A percentile compares a stretch with the other conserved stretches of the same genome.
Conservation (phyloP, 371 early-diverging fungal genomes). For the Mortierella sp. region DNA sequence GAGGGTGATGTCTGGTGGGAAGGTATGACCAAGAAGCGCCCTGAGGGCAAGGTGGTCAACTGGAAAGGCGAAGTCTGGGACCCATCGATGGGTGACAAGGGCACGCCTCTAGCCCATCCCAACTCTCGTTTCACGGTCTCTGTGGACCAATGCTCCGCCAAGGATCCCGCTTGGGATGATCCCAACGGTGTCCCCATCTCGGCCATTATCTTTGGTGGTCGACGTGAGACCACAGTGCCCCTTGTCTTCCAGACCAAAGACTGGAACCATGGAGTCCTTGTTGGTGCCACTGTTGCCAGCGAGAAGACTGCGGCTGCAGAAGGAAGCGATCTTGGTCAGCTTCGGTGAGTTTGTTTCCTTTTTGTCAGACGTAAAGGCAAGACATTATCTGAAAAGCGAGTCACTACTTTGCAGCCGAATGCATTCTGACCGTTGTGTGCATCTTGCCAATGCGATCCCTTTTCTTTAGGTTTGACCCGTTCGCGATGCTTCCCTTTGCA, state of each 20-base stretch:
- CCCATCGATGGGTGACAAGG: constrained; percentile 44
- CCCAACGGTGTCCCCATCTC: constrained; percentile 64
- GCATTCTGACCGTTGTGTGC: background rate
- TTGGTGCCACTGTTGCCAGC: constrained; percentile 61
- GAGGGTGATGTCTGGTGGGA: constrained; percentile 68
- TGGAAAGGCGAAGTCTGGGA: constrained; percentile 62
- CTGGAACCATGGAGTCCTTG: constrained; percentile 64
- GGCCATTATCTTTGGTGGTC: constrained; percentile 64
- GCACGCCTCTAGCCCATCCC: constrained; percentile 59
- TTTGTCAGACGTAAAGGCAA: background rate
- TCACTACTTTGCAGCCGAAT: background rate
- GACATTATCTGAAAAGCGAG: background rate
- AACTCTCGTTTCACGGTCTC: constrained; percentile 62
- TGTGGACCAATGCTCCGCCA: constrained; percentile 58
- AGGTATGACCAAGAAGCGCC: constrained; percentile 61
- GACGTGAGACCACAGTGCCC: constrained; percentile 59
- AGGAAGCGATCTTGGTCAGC: constrained; percentile 54
- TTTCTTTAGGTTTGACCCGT: constrained; percentile 56
- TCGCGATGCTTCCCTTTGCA: constrained; percentile 64
- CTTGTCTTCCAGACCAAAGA: constrained; percentile 61
- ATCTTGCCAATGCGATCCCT: background rate
- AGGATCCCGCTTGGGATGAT: constrained; percentile 61
- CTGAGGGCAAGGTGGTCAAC: constrained; percentile 56
- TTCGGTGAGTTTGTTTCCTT: constrained; percentile 34
- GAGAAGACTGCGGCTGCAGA: constrained; percentile 66